These are phyloP conservation scores for Clonostachys byssicola DNA, from an alignment of 2,329 filamentous ascomycete genomes.

Conservation along the genomic window DNA sequence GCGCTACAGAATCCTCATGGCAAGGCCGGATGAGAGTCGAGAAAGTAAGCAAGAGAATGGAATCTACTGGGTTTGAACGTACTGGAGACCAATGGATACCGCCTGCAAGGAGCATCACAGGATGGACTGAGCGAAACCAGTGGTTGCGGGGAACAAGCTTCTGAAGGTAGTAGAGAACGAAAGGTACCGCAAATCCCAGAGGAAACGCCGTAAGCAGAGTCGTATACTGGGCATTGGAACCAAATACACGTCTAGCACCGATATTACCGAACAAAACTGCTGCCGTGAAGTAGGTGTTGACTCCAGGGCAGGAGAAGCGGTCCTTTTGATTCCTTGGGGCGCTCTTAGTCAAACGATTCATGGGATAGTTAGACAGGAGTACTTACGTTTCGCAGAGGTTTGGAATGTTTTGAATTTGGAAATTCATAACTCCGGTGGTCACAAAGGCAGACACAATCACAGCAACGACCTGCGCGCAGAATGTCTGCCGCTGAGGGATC, in stretches of 20 bases:
- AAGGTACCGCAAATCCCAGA: conserved; percentile 22
- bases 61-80: too few species aligned
- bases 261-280: conserved; percentile 35
- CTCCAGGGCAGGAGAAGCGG: conserved; percentile 18
- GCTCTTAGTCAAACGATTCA: neutral
- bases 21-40: too few species aligned
- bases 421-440: conserved; percentile 26
- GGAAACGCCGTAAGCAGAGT: conserved; percentile 26
- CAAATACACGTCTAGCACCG: conserved; percentile 29
- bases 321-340: conserved; percentile 13
- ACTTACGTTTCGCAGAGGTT: too few species aligned
- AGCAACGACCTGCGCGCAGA: conserved; percentile 25
- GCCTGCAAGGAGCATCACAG: conserved; percentile 34
- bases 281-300: conserved; percentile 27
- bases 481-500: conserved; percentile 27
- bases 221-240: conserved; percentile 25
- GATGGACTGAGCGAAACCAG: conserved; percentile 30
- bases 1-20: too few species aligned
- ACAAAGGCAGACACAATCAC: conserved; percentile 25
- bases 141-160: conserved; percentile 22
- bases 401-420: conserved; percentile 19
- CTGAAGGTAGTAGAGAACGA: conserved; percentile 22
- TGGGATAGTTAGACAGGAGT: too few species aligned
- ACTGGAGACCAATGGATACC: conserved; percentile 20
- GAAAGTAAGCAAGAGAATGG: too few species aligned